These are phyloP conservation scores for Solanum ossicruentum DNA, from an alignment of 257 asterid genomes.

Conservation along the genomic window DNA sequence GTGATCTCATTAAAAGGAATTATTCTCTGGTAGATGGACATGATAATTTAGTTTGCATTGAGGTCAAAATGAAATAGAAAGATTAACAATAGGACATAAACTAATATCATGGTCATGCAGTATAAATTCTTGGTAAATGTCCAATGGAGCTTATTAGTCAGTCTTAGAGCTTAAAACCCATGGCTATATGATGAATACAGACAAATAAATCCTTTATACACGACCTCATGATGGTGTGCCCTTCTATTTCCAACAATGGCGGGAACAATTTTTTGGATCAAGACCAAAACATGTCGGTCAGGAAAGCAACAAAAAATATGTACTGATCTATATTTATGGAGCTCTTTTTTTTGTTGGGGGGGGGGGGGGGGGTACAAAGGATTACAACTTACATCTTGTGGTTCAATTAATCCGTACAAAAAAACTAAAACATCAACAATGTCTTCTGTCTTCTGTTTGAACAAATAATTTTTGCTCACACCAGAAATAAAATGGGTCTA, in stretches of 20 bases:
- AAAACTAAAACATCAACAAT: no score
- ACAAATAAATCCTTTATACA: background rate
- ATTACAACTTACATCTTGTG: no score
- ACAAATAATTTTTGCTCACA: no score
- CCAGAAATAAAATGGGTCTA: no score
- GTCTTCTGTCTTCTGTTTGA: no score
- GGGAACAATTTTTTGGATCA: background rate
- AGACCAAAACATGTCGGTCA: background rate
- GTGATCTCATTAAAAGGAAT: slow-evolving; percentile 75
- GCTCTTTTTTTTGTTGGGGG: background rate
- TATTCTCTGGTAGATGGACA: slow-evolving; percentile 39
- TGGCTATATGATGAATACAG: background rate
- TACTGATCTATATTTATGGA: background rate
- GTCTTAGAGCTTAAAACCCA: background rate
- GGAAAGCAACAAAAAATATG: background rate
- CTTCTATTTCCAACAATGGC: background rate
- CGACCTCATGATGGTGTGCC: background rate
- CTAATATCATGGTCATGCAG: background rate
- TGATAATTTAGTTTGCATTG: background rate
- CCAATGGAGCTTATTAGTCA: background rate
- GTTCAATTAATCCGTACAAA: no score
- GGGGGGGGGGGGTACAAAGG: no score
- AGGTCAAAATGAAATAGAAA: background rate
- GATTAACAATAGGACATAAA: background rate
- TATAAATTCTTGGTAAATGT: background rate